Percentiles rank a stretch among this genome's conserved stretches.
These are phyloP conservation scores for Fusarium coicis DNA, from an alignment of 2,329 filamentous ascomycete genomes.

Conservation along the genomic window DNA sequence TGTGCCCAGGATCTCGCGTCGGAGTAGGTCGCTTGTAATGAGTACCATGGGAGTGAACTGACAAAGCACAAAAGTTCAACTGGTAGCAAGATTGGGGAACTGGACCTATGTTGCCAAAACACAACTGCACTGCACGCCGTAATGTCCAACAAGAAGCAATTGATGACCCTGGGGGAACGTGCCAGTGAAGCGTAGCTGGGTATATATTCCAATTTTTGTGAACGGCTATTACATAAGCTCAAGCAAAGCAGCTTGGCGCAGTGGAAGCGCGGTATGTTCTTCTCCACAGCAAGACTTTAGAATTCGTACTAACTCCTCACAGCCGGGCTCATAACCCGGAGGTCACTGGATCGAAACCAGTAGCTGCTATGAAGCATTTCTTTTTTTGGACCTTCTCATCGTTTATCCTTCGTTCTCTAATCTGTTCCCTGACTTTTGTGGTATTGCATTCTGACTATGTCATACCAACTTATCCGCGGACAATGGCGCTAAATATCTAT, in stretches of 20 bases:
- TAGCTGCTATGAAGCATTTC: constrained; percentile 27
- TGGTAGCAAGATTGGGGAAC: rapidly evolving
- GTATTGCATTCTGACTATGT: rapidly evolving
- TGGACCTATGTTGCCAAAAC: rapidly evolving
- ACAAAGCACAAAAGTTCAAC: background rate
- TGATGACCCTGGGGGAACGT: rapidly evolving
- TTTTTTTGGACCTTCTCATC: background rate
- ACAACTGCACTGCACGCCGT: background rate
- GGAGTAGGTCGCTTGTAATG: background rate
- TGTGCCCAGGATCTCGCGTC: background rate
- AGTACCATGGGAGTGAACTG: background rate
- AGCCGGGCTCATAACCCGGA: constrained; percentile 41
- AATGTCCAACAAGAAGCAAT: rapidly evolving
- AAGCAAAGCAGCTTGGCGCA: constrained; percentile 39
- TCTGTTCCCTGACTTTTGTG: too few relatives aligned
- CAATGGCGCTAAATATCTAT: too few relatives aligned
- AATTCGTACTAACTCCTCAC: constrained; percentile 4
- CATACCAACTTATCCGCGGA: too few relatives aligned
- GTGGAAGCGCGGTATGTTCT: constrained; percentile 37
- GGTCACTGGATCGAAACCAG: constrained; percentile 34
- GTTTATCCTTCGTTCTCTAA: too few relatives aligned
- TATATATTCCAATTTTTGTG: rapidly evolving
- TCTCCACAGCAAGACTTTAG: background rate
- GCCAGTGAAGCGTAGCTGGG: rapidly evolving
- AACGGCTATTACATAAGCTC: background rate